Evolutionary conservation across 148 eudicot genomes (phyloP), one percentile per base, ranked within the genome.

Genomic region (Talinum fruticosum): DNA sequence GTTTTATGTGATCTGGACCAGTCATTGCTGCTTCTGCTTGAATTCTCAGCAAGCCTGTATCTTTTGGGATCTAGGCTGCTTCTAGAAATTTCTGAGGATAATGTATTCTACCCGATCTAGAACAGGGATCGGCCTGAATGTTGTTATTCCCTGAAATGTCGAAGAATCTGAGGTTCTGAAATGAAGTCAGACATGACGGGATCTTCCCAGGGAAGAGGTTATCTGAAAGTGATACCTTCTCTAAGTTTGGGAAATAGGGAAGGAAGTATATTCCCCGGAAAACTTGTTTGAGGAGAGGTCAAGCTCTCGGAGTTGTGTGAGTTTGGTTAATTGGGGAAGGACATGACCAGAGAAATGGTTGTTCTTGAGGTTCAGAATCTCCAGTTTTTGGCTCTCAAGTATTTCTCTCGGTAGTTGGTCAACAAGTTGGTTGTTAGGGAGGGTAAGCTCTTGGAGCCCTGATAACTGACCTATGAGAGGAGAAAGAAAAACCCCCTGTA

Each of bases 211-310:
- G 33, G 65, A 93, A 88, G 76, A 75, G 80, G 73, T 93, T 93
- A 70, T 89, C 84, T 29, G 80, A 86, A 4, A 91, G 88, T 16
- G 83, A 83, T 21, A 93, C 88, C 59, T 71, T 86, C 79, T 93
- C 97, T 82, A 93, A 76, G 80, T 91, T 91, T 5, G 96, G 93
- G 44, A 88, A 88, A 74, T 93, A 73, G 66, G 80, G 89, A 77
- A 93, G 72, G 86, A 93, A 93, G 41, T 78, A 64, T 79, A 93
- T 28, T 89, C 85, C 69, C 99, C 99, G 0, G 90, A 82, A 35
- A 95, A 79, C 57, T 71, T 78, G 75, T 95, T 95, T 28, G 77
- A 80, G 6, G 94, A 84, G 8, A 95, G 83, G 82, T 95, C 96
- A 14, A 95, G 88, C 57, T 85, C 84, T 30, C 88, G 85, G 24